Evolutionary conservation across 2,329 filamentous ascomycete genomes (phyloP), one percentile per base, ranked within the genome.

Genomic region (Westerdykella sp.): DNA sequence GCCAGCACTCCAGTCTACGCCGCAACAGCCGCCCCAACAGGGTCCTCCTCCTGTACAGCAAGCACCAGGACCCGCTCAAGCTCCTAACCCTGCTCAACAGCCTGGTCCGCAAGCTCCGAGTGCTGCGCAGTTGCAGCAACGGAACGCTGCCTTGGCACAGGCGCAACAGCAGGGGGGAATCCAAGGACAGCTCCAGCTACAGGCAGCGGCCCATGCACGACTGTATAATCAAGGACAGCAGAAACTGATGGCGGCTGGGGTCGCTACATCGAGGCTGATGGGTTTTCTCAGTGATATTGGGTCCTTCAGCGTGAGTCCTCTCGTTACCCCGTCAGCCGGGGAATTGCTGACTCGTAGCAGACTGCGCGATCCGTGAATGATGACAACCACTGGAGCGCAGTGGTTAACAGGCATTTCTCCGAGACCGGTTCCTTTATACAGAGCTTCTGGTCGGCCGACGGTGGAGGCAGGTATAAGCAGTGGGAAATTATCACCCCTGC

Each of bases 401-500:
- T 96, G 55, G 88, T 95, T 14, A 71, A 77, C 31, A 79, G 79
- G 37, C 95, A 94, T 68, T 98, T 96, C 67, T 84, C 87, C 0
- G 75, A 78, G 0, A 78, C 77, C 22, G 89, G 87, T 7, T 80
- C 88, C 7, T 83, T 95, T 59, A 80, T 89, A 34, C 81, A 91
- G 55, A 78, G 81, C 3, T 73, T 94, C 13, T 75, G 67, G 51
- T 68, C 70, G 21, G 56, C 63, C 4, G 73, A 78, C 15, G 70
- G 25, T 28, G 25, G 70, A 44, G 79, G 82, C 36, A 74, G 72
- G 14, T 78, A 84, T 43, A 96, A 94, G 70, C 81, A 85, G 57
- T 96, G 90, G 57, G 90, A 96, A 63, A 88, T 97, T 39, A 79
- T 84, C 2, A 87, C 80, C 45, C 80, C 89, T 3, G 86, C 86